Evolutionary conservation across 257 asterid species (phyloP), one percentile per base, ranked within the genome.

Genomic region (Salvia hispanica): DNA sequence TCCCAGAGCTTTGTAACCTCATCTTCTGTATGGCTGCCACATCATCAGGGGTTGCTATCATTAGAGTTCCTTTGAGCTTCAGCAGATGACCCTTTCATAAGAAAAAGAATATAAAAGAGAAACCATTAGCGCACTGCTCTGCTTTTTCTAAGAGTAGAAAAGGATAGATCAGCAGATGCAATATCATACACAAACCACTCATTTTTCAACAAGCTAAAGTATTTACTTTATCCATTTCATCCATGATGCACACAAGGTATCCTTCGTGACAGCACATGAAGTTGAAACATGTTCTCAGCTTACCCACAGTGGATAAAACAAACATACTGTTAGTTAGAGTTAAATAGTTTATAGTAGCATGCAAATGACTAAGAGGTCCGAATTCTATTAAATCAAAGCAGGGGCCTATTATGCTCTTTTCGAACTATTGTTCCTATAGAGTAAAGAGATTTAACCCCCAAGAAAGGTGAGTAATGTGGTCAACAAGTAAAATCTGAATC

Each of bases 31-130:
- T 84, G 69, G 91, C 88, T 74, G 84, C 95, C 79, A 94, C 69
- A 64, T 94, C 97, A 74, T 91, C 97, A 52, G 96, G 92, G 28
- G 87, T 86, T 46, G 97, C 99, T 74, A 94, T 82, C 96, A 94
- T 85, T 55, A 94, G 84, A 66, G 92, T 91, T 62, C 95, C 95
- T 82, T 94, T 91, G 59, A 94, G 92, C 86, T 93, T 93, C 80
- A 90, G 86, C 73, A 90, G 33, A 78, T 93, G 99, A 37, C 99
- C 99, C 99, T 93, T 67, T 72, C 70, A 53, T 43, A 66, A 69
- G 66, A 69, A 71, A 68, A 50, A 53, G 2, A 65, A 67, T 54
- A 57, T 44, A 54, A 62, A 72, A 64, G 51, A 63, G 66, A 67
- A 76, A 71, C 64, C 52, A 58, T 55, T 69, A 74, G 74, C 52